Base-by-base conservation (phyloP, 1,139 yeast species). In the Geotrichum fermentans region DNA sequence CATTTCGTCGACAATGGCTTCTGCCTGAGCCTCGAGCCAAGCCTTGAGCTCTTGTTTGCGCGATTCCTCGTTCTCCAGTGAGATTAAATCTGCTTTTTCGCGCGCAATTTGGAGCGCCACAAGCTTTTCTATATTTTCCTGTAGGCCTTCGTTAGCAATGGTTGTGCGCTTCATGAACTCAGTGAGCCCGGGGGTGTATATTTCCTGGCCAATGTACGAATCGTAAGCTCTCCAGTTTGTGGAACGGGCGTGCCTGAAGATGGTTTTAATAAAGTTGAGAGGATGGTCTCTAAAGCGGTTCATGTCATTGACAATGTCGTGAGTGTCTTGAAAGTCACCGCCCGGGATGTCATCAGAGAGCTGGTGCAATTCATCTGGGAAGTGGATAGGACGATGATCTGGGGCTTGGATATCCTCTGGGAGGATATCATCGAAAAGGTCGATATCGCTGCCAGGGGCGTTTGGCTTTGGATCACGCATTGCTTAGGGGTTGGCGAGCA, bases 181-280 rank as follows among this genome's bases (percentile, higher is more conserved):
- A 6, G 64, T 56, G 50, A 67, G 58, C 1, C 68, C 68, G 7
- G 62, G 63, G 47, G 63, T 65, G 55, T 57, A 70, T 26, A 70
- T 55, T 22, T 57, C 62, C 47, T 65, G 65, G 30, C 74, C 74
- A 28, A 65, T 58, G 52, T 67, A 69, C 41, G 63, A 58, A 44
- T 68, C 65, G 56, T 68, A 70, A 16, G 69, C 64, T 21, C 73
- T 59, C 66, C 71, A 70, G 14, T 62, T 58, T 4, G 65, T 56
- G 30, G 73, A 72, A n/a, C 57, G 49, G 41, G 66, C 57, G 45
- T 64, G 67, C 36, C 58, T 59, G 24, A 60, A 61, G 28, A 67
- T 49, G 11, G 62, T 63, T 43, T 56, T 57, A 38, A 69, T 42
- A 45, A 66, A 65, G 43, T 60, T 58, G 20, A 63, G 43, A 11